These are phyloP conservation scores for Fusarium nanum DNA, from an alignment of 2,329 filamentous ascomycete genomes.

Conservation along the genomic window DNA sequence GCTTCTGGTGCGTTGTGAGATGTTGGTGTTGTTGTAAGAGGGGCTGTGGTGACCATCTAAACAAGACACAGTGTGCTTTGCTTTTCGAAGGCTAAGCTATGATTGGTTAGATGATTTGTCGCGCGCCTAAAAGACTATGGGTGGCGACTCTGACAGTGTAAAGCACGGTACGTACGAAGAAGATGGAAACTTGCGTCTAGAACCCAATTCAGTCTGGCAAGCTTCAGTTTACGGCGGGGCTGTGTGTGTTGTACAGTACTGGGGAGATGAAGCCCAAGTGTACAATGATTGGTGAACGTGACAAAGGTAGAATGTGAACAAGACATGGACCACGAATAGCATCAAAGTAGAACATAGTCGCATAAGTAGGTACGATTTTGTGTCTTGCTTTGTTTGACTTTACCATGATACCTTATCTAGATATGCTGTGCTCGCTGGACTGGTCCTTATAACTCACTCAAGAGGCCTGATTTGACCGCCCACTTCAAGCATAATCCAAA, in stretches of 20 bases:
- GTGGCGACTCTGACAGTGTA: slow-evolving; percentile 23
- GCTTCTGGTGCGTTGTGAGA: slow-evolving; percentile 20
- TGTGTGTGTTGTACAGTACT: slow-evolving; percentile 7
- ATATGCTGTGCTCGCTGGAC: not conserved
- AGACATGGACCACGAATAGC: not conserved
- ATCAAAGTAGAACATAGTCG: not conserved
- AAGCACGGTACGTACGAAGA: slow-evolving; percentile 13
- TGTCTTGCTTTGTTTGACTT: not conserved
- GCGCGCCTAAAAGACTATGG: not conserved
- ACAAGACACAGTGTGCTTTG: slow-evolving; percentile 25
- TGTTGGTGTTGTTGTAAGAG: slow-evolving; percentile 29
- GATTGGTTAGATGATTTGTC: slow-evolving; percentile 13
- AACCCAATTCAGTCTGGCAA: slow-evolving; percentile 9
- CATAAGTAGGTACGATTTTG: not conserved
- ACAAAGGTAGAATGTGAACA: not conserved
- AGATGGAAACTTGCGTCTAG: slow-evolving; percentile 4
- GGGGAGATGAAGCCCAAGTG: slow-evolving; percentile 10
- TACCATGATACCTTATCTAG: not conserved
- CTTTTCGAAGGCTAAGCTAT: not conserved
- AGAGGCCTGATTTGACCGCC: slow-evolving; percentile 25
- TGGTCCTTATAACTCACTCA: slow-evolving; percentile 12
- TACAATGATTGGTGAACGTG: not conserved
- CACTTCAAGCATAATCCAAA: slow-evolving; percentile 16
- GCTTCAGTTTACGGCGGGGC: slow-evolving; percentile 14
- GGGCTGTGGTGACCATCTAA: slow-evolving; percentile 24